phyloP scores from a whole-genome alignment of 2,329 filamentous ascomycete genomes.

The Arthrobotrys conoides region DNA sequence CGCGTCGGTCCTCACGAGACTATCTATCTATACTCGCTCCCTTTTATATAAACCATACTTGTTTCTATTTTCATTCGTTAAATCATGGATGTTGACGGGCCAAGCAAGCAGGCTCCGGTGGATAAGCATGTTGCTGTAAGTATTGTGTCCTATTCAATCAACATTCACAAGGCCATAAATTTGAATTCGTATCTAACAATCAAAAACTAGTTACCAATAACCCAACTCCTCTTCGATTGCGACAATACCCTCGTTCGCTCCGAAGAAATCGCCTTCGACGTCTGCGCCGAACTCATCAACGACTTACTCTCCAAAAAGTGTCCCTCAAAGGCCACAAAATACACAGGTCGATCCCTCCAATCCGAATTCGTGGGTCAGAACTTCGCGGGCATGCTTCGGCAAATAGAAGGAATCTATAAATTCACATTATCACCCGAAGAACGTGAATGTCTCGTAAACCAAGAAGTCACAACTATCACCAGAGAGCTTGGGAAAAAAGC shows the following conservation, averaged over 20 bases:
- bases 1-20: not conserved
- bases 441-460: slow-evolving; percentile 79
- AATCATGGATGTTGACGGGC: not conserved
- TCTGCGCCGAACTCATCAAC: slow-evolving; percentile 90
- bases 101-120: not conserved
- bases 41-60: too few species aligned
- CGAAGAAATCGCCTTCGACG: slow-evolving; percentile 91
- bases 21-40: not conserved
- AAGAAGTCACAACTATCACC: slow-evolving; percentile 87
- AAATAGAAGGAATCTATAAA: slow-evolving; percentile 80
- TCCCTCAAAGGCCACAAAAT: slow-evolving; percentile 74
- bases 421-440: slow-evolving; percentile 79
- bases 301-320: slow-evolving; percentile 79
- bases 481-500: slow-evolving; percentile 80
- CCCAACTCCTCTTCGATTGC: slow-evolving; percentile 80
- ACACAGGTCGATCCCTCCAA: slow-evolving; percentile 84
- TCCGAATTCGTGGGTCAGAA: slow-evolving; percentile 92
- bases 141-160: too few species aligned
- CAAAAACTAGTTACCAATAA: slow-evolving; percentile 71
- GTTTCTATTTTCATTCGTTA: too few species aligned
- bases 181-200: too few species aligned
- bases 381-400: slow-evolving; percentile 90
- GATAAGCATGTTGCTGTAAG: not conserved
- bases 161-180: too few species aligned
- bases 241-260: slow-evolving; percentile 95